Percentiles rank a stretch among this genome's conserved stretches.
phyloP scores from a whole-genome alignment of 306 rosid species.

The Quercus ilex region DNA sequence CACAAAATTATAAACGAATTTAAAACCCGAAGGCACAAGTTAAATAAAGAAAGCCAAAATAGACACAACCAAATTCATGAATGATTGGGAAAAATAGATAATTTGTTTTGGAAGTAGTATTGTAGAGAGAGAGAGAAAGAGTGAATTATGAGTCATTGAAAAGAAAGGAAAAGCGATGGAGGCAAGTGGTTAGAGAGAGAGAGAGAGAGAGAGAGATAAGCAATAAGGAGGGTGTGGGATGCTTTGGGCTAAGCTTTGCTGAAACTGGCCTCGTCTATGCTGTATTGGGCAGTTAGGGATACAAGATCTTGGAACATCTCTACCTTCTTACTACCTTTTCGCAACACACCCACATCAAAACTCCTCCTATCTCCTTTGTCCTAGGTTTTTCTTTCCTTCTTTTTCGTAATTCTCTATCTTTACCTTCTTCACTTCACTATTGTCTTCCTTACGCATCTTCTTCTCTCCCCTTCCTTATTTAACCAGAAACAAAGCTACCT shows the following conservation, averaged over 20 bases:
- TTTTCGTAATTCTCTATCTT: conserved; percentile 12
- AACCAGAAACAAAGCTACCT: too few species aligned
- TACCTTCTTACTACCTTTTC: conserved; percentile 27
- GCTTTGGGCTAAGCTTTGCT: conserved; percentile 40
- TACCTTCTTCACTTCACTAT: not conserved
- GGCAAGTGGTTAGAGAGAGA: not conserved
- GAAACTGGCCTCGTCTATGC: conserved; percentile 66
- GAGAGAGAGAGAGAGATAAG: conserved; percentile 4
- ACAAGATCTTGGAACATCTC: conserved; percentile 45
- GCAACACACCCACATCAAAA: conserved; percentile 24
- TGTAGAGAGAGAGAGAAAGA: conserved; percentile 7
- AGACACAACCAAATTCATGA: not conserved
- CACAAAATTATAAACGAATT: not conserved
- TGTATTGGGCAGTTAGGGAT: conserved; percentile 55
- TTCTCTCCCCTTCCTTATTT: not conserved
- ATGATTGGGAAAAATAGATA: conserved; percentile 20
- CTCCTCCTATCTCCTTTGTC: conserved; percentile 21
- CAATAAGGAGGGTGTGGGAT: conserved; percentile 33
- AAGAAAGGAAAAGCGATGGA: conserved; percentile 20
- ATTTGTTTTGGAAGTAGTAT: not conserved
- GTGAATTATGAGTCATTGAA: conserved; percentile 44
- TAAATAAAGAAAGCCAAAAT: not conserved
- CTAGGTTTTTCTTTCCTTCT: conserved; percentile 34
- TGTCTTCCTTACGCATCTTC: conserved; percentile 1
- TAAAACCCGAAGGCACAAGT: not conserved